These are phyloP conservation scores for Arctostaphylos glauca DNA, from an alignment of 148 eudicot species.

Conservation along the genomic window DNA sequence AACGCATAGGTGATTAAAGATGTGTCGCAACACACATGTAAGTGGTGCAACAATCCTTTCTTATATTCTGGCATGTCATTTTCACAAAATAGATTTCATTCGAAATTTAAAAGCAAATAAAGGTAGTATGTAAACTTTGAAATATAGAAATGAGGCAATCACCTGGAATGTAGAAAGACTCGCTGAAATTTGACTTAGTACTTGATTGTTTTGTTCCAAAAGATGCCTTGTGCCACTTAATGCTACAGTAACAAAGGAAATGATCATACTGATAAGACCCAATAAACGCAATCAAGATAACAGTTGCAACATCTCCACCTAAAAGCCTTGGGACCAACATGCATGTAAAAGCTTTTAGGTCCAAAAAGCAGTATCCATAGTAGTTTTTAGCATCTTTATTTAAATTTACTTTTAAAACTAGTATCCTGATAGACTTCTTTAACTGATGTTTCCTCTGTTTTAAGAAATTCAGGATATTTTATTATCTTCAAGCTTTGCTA, in stretches of 20 bases:
- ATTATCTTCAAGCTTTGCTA: not conserved
- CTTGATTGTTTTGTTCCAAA: constrained; percentile 58
- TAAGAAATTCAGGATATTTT: not conserved
- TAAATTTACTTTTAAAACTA: not conserved
- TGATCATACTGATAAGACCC: constrained; percentile 6
- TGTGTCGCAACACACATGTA: not conserved
- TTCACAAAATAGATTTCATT: not conserved
- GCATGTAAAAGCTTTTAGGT: not conserved
- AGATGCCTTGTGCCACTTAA: constrained; percentile 54
- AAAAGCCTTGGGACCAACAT: not conserved
- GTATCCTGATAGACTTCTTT: not conserved
- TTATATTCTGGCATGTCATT: not conserved
- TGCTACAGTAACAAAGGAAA: constrained; percentile 38
- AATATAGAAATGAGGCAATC: constrained; percentile 5
- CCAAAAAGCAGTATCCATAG: constrained; percentile 1
- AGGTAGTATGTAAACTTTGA: not conserved
- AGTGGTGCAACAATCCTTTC: not conserved
- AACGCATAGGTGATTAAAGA: not conserved
- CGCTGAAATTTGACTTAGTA: constrained; percentile 48
- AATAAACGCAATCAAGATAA: not conserved
- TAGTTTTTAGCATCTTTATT: not conserved
- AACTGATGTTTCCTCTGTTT: not conserved
- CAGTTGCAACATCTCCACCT: not conserved
- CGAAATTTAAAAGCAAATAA: not conserved
- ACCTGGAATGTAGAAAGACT: constrained; percentile 60